Evolutionary conservation across 139 green algal genomes (phyloP).

Genomic region (Micromonas pusilla): DNA sequence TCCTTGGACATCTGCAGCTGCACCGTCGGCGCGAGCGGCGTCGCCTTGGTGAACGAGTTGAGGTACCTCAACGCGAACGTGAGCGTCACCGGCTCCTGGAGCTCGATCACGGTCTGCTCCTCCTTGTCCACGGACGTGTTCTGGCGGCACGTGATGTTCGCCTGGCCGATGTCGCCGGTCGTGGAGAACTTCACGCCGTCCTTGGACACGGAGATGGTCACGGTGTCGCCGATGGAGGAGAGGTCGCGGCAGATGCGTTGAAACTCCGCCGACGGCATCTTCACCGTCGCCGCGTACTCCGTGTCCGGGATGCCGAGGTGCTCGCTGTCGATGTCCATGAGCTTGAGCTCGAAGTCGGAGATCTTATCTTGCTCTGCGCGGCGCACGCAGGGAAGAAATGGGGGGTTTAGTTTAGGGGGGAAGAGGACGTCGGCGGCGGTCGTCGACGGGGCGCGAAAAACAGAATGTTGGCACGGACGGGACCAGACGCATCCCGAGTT

Average conservation of each 20-base stretch:
- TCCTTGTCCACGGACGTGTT: slow-evolving; percentile 49
- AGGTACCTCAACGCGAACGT: slow-evolving; percentile 97
- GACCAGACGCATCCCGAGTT: too few relatives aligned
- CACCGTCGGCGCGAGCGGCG: slow-evolving; percentile 52
- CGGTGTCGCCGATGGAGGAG: slow-evolving; percentile 87
- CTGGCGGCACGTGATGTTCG: slow-evolving; percentile 84
- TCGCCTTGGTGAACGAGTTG: slow-evolving; percentile 93
- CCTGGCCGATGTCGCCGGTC: slow-evolving; percentile 86
- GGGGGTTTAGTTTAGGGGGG: not conserved
- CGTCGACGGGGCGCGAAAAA: too few relatives aligned
- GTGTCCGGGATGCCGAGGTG: slow-evolving; percentile 95
- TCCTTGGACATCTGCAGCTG: slow-evolving; percentile 81
- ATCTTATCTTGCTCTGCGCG: slow-evolving; percentile 69
- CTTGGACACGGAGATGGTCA: slow-evolving; percentile 86
- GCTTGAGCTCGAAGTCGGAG: slow-evolving; percentile 95
- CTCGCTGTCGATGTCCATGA: slow-evolving; percentile 99
- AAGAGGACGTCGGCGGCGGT: not conserved
- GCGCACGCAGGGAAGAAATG: not conserved
- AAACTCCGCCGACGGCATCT: slow-evolving; percentile 86
- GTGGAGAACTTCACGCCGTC: slow-evolving; percentile 96
- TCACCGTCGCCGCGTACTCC: slow-evolving; percentile 79
- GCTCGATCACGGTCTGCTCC: slow-evolving; percentile 59
- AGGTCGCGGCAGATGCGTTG: slow-evolving; percentile 85
- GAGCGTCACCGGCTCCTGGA: slow-evolving; percentile 85
- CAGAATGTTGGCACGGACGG: too few relatives aligned